Conservation (phyloP, 2,329 filamentous ascomycete species). For the Graphiopsis chlorocephala region DNA sequence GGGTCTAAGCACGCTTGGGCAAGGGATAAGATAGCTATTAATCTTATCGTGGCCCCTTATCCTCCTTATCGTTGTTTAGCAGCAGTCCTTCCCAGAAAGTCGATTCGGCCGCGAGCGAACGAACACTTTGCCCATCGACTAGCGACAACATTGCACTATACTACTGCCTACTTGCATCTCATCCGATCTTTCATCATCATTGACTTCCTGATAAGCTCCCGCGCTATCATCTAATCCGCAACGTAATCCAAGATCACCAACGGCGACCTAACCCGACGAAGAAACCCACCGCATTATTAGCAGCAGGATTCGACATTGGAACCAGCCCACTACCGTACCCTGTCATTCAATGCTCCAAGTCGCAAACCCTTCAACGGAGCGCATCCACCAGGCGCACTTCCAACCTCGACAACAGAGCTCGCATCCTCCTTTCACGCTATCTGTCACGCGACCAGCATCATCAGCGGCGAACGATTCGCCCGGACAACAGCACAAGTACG, state of each 20-base stretch:
- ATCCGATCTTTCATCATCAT: background rate
- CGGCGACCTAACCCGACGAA: conserved; percentile 15
- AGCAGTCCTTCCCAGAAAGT: conserved; percentile 7
- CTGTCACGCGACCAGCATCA: conserved; percentile 38
- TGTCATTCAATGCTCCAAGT: conserved; percentile 12
- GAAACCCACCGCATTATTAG: background rate
- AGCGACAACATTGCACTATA: conserved; percentile 53
- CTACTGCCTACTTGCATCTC: background rate
- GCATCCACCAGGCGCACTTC: conserved; percentile 5
- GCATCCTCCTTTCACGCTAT: conserved; percentile 11
- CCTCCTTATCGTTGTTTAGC: conserved; percentile 9
- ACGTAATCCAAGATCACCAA: conserved; percentile 89
- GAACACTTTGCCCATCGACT: background rate
- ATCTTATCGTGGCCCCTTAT: no score
- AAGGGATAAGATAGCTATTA: conserved; percentile 10
- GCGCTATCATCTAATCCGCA: background rate
- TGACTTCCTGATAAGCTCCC: background rate
- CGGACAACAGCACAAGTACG: conserved; percentile 48
- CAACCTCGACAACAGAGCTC: conserved; percentile 9
- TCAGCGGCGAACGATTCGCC: conserved; percentile 53
- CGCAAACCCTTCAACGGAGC: conserved; percentile 12
- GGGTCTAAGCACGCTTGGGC: background rate
- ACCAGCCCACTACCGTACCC: background rate
- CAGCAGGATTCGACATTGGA: background rate
- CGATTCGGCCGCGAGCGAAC: background rate